phyloP scores from a whole-genome alignment of 2,329 filamentous ascomycete genomes.

The Monosporascus sp. region DNA sequence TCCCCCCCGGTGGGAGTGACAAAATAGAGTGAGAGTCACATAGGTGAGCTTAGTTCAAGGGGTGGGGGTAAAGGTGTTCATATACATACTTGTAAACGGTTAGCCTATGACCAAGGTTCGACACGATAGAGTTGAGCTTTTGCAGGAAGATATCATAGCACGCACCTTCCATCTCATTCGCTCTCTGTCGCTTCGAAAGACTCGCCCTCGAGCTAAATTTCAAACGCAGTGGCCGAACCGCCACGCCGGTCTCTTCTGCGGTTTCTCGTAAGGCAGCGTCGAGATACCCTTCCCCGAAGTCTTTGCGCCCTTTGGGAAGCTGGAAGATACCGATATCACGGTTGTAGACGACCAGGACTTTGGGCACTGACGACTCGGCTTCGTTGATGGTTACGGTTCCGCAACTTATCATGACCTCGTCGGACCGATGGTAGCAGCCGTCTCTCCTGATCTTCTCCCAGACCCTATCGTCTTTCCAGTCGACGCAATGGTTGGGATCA shows the following conservation, averaged over 20 bases:
- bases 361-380: slow-evolving; percentile 15
- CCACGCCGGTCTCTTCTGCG: slow-evolving; percentile 42
- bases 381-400: slow-evolving; percentile 41
- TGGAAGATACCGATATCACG: slow-evolving; percentile 37
- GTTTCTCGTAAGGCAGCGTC: slow-evolving; percentile 41
- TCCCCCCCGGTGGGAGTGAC: too few relatives aligned
- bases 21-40: too few relatives aligned
- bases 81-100: too few relatives aligned
- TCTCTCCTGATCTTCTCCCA: slow-evolving; percentile 24
- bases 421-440: slow-evolving; percentile 34
- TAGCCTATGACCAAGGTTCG: too few relatives aligned
- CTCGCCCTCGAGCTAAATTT: slow-evolving; percentile 40
- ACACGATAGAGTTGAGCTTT: too few relatives aligned
- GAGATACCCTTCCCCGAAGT: slow-evolving; percentile 39
- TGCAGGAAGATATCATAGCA: too few relatives aligned
- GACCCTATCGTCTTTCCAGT: slow-evolving; percentile 22
- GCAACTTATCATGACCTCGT: slow-evolving; percentile 39
- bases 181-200: slow-evolving; percentile 11
- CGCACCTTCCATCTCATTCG: too few relatives aligned
- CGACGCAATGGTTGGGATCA: slow-evolving; percentile 15
- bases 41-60: too few relatives aligned
- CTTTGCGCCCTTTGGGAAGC: slow-evolving; percentile 44
- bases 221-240: slow-evolving; percentile 32
- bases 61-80: too few relatives aligned
- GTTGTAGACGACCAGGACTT: slow-evolving; percentile 40